A percentile compares a stretch with the other conserved stretches of the same genome.
Evolutionary conservation across 106 monocot species (phyloP).

Genomic region (Alisma plantagoaquatica): DNA sequence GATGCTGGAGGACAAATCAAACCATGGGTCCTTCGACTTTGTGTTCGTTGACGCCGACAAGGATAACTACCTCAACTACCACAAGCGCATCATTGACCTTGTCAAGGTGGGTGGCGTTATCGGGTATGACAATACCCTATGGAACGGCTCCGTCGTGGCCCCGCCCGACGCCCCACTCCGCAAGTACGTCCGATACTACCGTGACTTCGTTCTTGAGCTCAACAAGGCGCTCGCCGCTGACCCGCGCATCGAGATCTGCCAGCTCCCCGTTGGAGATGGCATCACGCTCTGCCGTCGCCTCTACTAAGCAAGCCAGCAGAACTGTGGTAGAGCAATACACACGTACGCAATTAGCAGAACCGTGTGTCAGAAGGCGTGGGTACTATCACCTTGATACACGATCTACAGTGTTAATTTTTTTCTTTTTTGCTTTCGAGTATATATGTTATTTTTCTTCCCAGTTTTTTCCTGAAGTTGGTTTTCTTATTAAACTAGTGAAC

Average conservation of each 20-base stretch:
- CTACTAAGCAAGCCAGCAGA: too few relatives aligned
- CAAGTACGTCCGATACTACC: slow-evolving; percentile 69
- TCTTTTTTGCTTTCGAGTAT: too few relatives aligned
- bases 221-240: slow-evolving; percentile 64
- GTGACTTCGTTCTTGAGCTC: slow-evolving; percentile 59
- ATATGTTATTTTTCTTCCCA: too few relatives aligned
- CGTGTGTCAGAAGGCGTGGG: too few relatives aligned
- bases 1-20: slow-evolving; percentile 30
- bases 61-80: slow-evolving; percentile 83
- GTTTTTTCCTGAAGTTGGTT: too few relatives aligned
- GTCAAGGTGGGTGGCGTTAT: slow-evolving; percentile 59
- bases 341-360: too few relatives aligned
- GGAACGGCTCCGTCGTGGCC: slow-evolving; percentile 59
- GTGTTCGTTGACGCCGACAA: slow-evolving; percentile 77
- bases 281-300: slow-evolving; percentile 56
- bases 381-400: too few relatives aligned
- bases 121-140: slow-evolving; percentile 74
- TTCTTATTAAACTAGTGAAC: too few relatives aligned
- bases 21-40: slow-evolving; percentile 55
- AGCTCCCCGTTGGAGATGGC: slow-evolving; percentile 69
- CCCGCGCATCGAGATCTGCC: slow-evolving; percentile 60
- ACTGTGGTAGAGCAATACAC: too few relatives aligned
- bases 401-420: too few relatives aligned
- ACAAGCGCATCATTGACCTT: slow-evolving; percentile 51
- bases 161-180: slow-evolving; percentile 52